Evolutionary conservation across 148 eudicot genomes (phyloP).

Genomic region (Heliosperma pusillum): DNA sequence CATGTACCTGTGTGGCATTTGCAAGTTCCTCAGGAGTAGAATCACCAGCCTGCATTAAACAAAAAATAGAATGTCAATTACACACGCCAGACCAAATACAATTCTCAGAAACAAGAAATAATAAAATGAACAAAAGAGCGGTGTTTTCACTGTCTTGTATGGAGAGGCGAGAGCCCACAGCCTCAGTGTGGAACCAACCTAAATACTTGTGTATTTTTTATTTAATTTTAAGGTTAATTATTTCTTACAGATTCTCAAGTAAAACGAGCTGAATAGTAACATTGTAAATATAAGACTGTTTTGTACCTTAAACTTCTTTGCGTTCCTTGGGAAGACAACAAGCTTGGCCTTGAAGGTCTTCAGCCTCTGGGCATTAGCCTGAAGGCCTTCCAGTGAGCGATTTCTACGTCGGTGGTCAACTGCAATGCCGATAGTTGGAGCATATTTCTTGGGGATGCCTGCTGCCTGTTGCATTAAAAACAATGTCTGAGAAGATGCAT

Average conservation of each 20-base stretch:
- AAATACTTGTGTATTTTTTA: no score
- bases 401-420: slow-evolving; percentile 77
- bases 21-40: slow-evolving; percentile 19
- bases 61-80: background rate
- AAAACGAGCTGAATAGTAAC: background rate
- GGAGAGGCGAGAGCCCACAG: no score
- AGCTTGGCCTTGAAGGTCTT: slow-evolving; percentile 79
- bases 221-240: no score
- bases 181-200: no score
- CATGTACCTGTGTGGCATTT: slow-evolving; percentile 5
- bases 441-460: slow-evolving; percentile 62
- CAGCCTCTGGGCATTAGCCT: slow-evolving; percentile 65
- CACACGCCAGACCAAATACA: background rate
- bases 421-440: slow-evolving; percentile 60
- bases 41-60: slow-evolving; percentile 52
- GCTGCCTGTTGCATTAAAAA: slow-evolving; percentile 44
- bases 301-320: slow-evolving; percentile 56
- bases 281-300: background rate
- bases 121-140: no score
- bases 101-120: no score
- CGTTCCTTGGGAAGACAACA: slow-evolving; percentile 14
- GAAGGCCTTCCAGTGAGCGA: slow-evolving; percentile 55
- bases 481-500: no score
- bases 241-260: background rate
- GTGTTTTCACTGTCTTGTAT: no score